Evolutionary conservation across 176 grass and related monocot genomes (phyloP).

Genomic region (Zoysia pacifica): DNA sequence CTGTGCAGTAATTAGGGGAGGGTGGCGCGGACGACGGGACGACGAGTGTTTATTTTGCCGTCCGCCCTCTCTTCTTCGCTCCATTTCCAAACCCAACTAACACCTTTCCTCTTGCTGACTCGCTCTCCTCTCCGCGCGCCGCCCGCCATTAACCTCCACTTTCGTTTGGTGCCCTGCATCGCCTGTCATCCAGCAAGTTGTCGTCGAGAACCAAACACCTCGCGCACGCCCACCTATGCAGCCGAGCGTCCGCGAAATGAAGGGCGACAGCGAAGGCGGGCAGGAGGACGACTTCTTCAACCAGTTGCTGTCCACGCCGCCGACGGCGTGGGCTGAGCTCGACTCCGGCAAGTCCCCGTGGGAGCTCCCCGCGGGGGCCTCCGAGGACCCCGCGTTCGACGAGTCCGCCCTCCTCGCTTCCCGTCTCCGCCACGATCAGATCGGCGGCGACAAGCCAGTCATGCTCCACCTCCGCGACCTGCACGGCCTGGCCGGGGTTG

Average conservation of each 20-base stretch:
- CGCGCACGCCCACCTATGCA: constrained; percentile 30
- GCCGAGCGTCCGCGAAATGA: constrained; percentile 48
- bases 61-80: neutral
- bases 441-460: constrained; percentile 67
- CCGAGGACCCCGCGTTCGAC: constrained; percentile 53
- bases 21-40: no score
- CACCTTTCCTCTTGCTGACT: constrained; percentile 21
- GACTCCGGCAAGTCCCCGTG: constrained; percentile 62
- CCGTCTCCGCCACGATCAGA: constrained; percentile 80
- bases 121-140: neutral
- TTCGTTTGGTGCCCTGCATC: neutral
- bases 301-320: constrained; percentile 83
- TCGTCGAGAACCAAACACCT: neutral
- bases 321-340: constrained; percentile 70
- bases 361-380: constrained; percentile 49
- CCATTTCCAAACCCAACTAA: constrained; percentile 3
- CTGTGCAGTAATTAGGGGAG: no score
- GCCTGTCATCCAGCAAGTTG: neutral
- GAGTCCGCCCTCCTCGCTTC: constrained; percentile 67
- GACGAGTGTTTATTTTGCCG: no score
- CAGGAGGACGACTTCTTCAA: constrained; percentile 86
- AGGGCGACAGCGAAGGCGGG: constrained; percentile 39
- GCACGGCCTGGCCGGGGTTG: constrained; percentile 32
- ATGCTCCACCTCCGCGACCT: constrained; percentile 61
- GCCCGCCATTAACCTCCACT: neutral